Evolutionary conservation across 495 filamentous ascomycete species (phyloP), one percentile per base, ranked within the genome.

Genomic region (Letharia columbiana): DNA sequence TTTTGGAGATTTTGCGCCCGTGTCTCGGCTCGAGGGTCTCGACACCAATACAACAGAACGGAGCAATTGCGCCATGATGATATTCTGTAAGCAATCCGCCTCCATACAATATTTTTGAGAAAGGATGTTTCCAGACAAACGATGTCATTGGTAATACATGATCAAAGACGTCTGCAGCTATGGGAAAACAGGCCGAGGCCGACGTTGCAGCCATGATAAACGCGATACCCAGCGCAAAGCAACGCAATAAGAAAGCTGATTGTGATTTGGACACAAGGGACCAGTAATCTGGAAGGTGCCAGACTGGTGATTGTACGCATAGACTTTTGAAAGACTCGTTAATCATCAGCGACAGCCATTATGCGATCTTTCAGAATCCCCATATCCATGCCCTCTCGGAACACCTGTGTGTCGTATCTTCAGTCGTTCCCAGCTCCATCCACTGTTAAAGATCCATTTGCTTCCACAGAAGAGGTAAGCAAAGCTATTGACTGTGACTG

Each of bases 1-100:
- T n/a, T 50, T 63, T 28, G 35, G 15, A 49, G 37, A 37, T 44
- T 31, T 50, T 52, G 50, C 50, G 28, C 41, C 11, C 40, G 57
- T 41, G 37, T 37, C 42, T 49, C 44, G 37, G 62, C n/a, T 35
- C n/a, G 35, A 23, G 31, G 20, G 12, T 44, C 40, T 61, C 20
- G 60, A 61, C 60, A 42, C 18, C 59, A 61, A 44, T 17, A 4
- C 39, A 61, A 44, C 28, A 44, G 40, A 57, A 57, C 54, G 6
- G 33, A 57, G 54, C 54, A 57, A 37, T 18, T 57, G 31, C 33
- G 33, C 31, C 8, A 37, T 57, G 31, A 8, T 20, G 15, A 20
- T 20, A 37, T 20, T 20, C 10, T n/a, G 54, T 37, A 20, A 35
- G 7, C 7, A 15, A 37, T 37, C 31, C 6, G 33, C 54, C 33